phyloP scores from a whole-genome alignment of 176 grass and related monocot genomes.

The Guadua angustifolia region DNA sequence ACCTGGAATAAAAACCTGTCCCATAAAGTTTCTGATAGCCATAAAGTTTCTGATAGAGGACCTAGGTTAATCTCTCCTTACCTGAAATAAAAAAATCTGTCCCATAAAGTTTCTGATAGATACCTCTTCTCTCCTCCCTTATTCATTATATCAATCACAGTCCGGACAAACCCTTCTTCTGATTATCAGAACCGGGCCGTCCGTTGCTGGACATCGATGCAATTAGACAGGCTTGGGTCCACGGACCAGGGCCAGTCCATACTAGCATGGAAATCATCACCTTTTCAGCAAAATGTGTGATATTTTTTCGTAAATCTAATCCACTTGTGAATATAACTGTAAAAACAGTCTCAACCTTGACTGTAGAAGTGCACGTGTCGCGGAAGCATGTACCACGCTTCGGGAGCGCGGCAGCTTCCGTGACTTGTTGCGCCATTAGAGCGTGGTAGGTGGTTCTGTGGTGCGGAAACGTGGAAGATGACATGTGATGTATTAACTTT shows the following conservation, averaged over 20 bases:
- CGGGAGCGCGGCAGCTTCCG: too few species aligned
- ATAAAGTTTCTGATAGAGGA: background rate
- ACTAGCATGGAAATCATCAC: background rate
- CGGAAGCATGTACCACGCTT: too few species aligned
- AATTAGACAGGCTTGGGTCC: background rate
- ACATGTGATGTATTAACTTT: too few species aligned
- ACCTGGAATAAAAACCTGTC: conserved; percentile 34
- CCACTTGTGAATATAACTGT: too few species aligned
- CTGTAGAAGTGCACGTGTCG: too few species aligned
- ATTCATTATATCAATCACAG: background rate
- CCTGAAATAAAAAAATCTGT: conserved; percentile 37
- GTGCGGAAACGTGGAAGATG: too few species aligned
- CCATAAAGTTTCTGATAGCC: conserved; percentile 4
- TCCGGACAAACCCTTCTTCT: background rate
- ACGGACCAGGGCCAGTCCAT: background rate
- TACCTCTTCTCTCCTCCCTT: background rate
- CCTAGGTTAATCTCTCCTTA: conserved; percentile 43
- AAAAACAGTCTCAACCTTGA: too few species aligned
- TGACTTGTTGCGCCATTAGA: too few species aligned
- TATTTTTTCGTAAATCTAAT: too few species aligned
- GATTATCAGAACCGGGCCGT: background rate
- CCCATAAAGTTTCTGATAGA: conserved; percentile 25
- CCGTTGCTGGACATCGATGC: conserved; percentile 16
- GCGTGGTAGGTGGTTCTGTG: too few species aligned
- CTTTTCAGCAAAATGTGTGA: too few species aligned